Evolutionary conservation across 306 rosid genomes (phyloP).

Genomic region (Prunus persica): Prunus_persica_NCBIv2 NC_034010.1:27502001-27502500

Average conservation of each 20-base stretch:
- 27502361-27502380: neutral
- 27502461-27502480: too few species aligned
- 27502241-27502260: neutral
- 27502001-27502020: too few species aligned
- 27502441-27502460: too few species aligned
- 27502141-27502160: neutral
- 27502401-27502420: neutral
- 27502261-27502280: neutral
- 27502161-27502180: neutral
- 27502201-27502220: neutral
- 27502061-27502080: too few species aligned
- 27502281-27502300: conserved; percentile 8
- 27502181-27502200: neutral
- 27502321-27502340: conserved; percentile 8
- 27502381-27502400: neutral
- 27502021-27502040: too few species aligned
- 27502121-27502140: neutral
- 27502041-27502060: too few species aligned
- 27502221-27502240: neutral
- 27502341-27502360: neutral
- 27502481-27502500: neutral
- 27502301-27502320: conserved; percentile 9
- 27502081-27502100: too few species aligned
- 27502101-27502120: too few species aligned
- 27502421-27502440: neutral